A percentile compares a stretch with the other conserved stretches of the same genome.
phyloP scores from a whole-genome alignment of 1,284 basidiomycete genomes.

The Leccinum colubrinum region DNA sequence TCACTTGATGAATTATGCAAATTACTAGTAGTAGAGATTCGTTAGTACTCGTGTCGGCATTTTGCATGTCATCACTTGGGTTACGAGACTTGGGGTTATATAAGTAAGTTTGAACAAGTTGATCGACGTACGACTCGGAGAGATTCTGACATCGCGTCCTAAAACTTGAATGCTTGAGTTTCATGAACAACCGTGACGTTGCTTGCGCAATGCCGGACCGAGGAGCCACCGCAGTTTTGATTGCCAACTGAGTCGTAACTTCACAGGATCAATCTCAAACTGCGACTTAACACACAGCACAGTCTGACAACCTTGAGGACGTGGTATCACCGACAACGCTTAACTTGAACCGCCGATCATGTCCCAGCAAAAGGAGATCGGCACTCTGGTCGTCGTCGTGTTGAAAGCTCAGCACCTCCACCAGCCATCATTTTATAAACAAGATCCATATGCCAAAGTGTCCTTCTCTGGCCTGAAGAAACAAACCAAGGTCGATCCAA shows the following conservation, averaged over 20 bases:
- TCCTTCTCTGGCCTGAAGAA: constrained; percentile 47
- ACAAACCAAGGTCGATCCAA: constrained; percentile 59
- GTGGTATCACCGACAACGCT: not conserved
- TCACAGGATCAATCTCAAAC: not conserved
- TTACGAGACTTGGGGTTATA: not conserved
- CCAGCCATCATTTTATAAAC: constrained; percentile 74
- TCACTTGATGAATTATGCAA: not conserved
- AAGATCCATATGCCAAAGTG: constrained; percentile 64
- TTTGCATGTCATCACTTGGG: not conserved
- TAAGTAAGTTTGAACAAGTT: no score
- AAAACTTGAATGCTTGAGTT: no score
- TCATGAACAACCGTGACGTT: no score
- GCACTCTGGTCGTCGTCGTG: constrained; percentile 70
- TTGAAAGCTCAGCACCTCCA: constrained; percentile 72
- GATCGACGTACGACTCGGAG: no score
- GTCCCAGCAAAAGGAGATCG: constrained; percentile 45
- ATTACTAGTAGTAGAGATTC: not conserved
- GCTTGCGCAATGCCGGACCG: not conserved
- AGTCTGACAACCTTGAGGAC: not conserved
- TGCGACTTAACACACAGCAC: not conserved
- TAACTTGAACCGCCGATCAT: constrained; percentile 13
- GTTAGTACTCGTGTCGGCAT: not conserved
- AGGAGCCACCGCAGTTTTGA: not conserved
- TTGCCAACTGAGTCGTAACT: not conserved
- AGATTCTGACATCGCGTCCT: no score